Evolutionary conservation across 2,329 filamentous ascomycete genomes (phyloP), one percentile per base, ranked within the genome.

Genomic region (Didymella segeticola): DNA sequence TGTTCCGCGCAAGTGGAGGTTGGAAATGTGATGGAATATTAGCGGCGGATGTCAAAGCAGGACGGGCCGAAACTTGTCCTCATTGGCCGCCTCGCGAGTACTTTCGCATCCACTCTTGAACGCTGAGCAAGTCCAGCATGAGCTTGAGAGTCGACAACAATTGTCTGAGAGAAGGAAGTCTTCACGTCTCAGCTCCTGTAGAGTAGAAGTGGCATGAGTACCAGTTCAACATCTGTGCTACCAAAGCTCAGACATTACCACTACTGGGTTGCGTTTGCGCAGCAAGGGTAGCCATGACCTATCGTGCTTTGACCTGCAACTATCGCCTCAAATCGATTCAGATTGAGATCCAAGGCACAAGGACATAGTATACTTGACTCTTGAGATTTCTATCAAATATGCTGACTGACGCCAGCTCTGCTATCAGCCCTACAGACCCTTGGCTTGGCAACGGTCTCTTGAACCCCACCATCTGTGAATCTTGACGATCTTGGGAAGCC

Each of bases 51-150:
- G 31, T 53, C 47, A 33, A 39, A 34, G 42, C 37, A 51, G 37
- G 51, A 42, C 58, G 56, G 64, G 52, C 65, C 65, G 65, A 68
- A 53, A 20, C 56, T 42, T 46, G 50, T 59, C 39, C 47, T 51
- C 41, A 66, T 68, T 68, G 66, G 66, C 43, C 56, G 12, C 1
- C 36, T 19, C 20, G 29, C 29, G 27, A 33, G 42, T 29, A n/a
- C n/a, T 34, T n/a, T 12, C 8, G 22, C 25, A 37, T 34, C 34
- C 33, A 43, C 47, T 2, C n/a, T 30, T 15, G 15, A 8, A 6
- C 14, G 26, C 20, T 10, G 36, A 14, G 14, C 20, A 37, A 7
- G 23, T 19, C 8, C 17, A 23, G 12, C 11, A 19, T 10, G 9
- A 22, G 14, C 9, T 43, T 10, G 8, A 19, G 7, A 43, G 20